A percentile compares a stretch with the other conserved stretches of the same genome.
Conservation (phyloP, 2,329 filamentous ascomycete genomes). For the Arthrobotrys pseudoclavata region DNA sequence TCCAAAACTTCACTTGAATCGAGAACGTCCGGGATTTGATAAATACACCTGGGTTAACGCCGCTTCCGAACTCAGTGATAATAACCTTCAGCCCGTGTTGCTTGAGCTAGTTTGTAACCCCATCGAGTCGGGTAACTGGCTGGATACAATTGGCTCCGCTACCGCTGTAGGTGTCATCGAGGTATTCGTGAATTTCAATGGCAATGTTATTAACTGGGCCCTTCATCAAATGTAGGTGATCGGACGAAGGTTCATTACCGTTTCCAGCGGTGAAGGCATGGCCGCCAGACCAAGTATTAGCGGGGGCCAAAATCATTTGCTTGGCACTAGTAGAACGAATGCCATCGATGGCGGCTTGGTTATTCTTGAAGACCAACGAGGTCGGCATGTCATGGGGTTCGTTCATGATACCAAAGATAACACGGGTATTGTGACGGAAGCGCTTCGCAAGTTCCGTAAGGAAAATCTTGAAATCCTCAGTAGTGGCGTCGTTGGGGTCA, state of each 20-base stretch:
- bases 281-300: conserved; percentile 70
- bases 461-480: conserved; percentile 69
- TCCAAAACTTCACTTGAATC: not conserved
- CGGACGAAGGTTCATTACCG: conserved; percentile 66
- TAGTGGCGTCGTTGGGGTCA: conserved; percentile 68
- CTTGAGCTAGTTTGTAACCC: conserved; percentile 69
- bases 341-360: conserved; percentile 69
- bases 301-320: conserved; percentile 70
- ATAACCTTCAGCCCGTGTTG: conserved; percentile 69
- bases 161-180: conserved; percentile 70
- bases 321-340: conserved; percentile 68
- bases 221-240: conserved; percentile 67
- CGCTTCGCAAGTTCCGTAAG: conserved; percentile 69
- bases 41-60: conserved; percentile 16
- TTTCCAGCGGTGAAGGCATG: conserved; percentile 68
- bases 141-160: conserved; percentile 67
- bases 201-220: conserved; percentile 70
- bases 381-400: conserved; percentile 71
- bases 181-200: conserved; percentile 71
- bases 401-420: conserved; percentile 71
- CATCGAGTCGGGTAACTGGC: conserved; percentile 67
- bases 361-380: conserved; percentile 68
- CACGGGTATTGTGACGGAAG: conserved; percentile 68
- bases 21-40: not conserved
- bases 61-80: conserved; percentile 70